Conservation (phyloP, 2,329 filamentous ascomycete genomes). For the Talaromyces rugulosus region DNA sequence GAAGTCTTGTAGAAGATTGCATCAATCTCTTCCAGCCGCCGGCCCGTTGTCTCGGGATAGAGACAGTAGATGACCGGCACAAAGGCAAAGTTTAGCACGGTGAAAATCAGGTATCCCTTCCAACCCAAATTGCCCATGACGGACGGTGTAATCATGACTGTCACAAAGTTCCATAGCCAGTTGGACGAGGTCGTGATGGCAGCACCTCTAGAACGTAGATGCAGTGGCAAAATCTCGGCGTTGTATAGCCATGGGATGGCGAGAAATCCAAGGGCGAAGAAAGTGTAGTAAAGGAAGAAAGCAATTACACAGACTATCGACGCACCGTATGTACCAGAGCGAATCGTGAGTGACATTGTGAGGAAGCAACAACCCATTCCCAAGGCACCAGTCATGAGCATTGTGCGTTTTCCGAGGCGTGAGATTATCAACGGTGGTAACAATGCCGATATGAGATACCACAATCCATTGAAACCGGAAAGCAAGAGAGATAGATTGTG, state of each 20-base stretch:
- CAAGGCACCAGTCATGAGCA: slow-evolving; percentile 14
- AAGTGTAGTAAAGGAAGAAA: slow-evolving; percentile 14
- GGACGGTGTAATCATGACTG: slow-evolving; percentile 19
- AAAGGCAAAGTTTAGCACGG: slow-evolving; percentile 20
- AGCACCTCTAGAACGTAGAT: slow-evolving; percentile 15
- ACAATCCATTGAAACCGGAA: slow-evolving; percentile 14
- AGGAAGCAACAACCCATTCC: slow-evolving; percentile 14
- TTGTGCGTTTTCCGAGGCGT: slow-evolving; percentile 10
- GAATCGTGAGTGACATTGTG: slow-evolving; percentile 12
- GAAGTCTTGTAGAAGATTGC: slow-evolving; percentile 17
- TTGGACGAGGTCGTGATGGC: slow-evolving; percentile 17
- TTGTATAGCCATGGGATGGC: slow-evolving; percentile 14
- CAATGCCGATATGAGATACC: slow-evolving; percentile 11
- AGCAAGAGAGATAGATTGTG: slow-evolving; percentile 16
- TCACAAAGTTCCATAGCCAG: slow-evolving; percentile 19
- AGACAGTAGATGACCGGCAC: slow-evolving; percentile 21
- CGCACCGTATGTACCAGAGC: slow-evolving; percentile 10
- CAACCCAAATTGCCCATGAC: slow-evolving; percentile 16
- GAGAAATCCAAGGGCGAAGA: slow-evolving; percentile 12
- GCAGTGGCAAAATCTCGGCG: slow-evolving; percentile 14
- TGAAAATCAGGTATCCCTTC: slow-evolving; percentile 19
- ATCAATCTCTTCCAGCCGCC: slow-evolving; percentile 20
- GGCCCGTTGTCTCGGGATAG: slow-evolving; percentile 20
- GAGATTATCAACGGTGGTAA: slow-evolving; percentile 9
- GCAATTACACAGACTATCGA: slow-evolving; percentile 13